These are phyloP conservation scores for Aquanectria penicillioides DNA, from an alignment of 2,329 filamentous ascomycete genomes.

Conservation along the genomic window DNA sequence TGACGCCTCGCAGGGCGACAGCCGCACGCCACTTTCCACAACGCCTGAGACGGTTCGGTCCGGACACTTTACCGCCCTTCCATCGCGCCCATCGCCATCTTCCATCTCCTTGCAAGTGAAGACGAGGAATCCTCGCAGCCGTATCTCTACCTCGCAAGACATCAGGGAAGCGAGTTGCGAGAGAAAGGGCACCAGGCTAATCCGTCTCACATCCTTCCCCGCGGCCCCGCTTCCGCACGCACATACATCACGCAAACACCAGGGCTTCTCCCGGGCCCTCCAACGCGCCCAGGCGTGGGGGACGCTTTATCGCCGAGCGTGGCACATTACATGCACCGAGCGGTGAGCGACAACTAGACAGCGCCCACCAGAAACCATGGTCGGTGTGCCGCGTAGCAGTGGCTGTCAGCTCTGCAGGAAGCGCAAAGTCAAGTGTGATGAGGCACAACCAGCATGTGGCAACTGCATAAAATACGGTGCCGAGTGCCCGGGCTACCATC, in stretches of 20 bases:
- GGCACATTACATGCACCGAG: conserved; percentile 31
- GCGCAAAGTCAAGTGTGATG: conserved; percentile 58
- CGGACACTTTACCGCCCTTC: conserved; percentile 12
- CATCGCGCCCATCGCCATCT: not conserved
- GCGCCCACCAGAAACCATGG: conserved; percentile 45
- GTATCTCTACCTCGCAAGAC: conserved; percentile 5
- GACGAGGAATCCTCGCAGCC: not conserved
- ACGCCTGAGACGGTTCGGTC: conserved; percentile 4
- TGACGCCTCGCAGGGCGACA: conserved; percentile 5
- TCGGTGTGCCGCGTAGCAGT: conserved; percentile 51
- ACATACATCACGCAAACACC: not conserved
- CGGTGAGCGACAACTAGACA: conserved; percentile 31
- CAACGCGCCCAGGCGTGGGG: conserved; percentile 21
- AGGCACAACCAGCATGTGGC: conserved; percentile 51
- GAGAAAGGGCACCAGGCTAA: not conserved
- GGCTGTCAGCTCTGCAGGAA: conserved; percentile 53
- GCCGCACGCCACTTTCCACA: conserved; percentile 7
- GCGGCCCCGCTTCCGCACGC: conserved; percentile 17
- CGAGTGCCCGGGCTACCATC: conserved; percentile 52
- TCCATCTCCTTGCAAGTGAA: not conserved
- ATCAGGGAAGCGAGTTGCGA: conserved; percentile 1
- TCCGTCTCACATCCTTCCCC: conserved; percentile 9
- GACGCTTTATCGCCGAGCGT: conserved; percentile 33
- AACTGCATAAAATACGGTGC: conserved; percentile 53
- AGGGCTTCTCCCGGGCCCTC: not conserved